These are phyloP conservation scores for Colletotrichum sublineola DNA, from an alignment of 2,329 filamentous ascomycete genomes.

Conservation along the genomic window DNA sequence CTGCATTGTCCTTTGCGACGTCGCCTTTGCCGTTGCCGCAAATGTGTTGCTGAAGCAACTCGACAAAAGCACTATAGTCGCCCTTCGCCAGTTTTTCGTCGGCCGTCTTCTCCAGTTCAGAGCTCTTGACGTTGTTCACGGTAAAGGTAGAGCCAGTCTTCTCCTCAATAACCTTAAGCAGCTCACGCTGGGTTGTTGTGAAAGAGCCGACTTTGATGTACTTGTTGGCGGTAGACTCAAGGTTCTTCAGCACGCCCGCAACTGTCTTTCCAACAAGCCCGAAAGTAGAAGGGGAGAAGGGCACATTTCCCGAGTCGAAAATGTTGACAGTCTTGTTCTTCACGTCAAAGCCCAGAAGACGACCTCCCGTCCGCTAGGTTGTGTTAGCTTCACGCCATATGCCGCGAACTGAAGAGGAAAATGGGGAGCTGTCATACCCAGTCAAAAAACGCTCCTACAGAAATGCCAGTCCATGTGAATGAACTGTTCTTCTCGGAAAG, in stretches of 20 bases:
- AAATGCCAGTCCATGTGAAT: conserved; percentile 72
- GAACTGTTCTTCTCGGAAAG: conserved; percentile 40
- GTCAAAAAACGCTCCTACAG: conserved; percentile 73
- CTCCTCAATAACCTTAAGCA: conserved; percentile 67
- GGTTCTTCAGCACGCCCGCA: conserved; percentile 61
- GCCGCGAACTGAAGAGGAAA: too few species aligned
- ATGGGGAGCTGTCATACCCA: conserved; percentile 56
- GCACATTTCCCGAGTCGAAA: conserved; percentile 68
- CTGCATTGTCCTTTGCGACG: conserved; percentile 35
- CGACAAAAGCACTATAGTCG: conserved; percentile 47
- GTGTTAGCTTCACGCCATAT: not conserved
- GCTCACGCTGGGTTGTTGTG: conserved; percentile 68
- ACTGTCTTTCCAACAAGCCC: conserved; percentile 65
- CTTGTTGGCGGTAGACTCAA: conserved; percentile 67
- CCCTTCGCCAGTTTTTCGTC: conserved; percentile 57
- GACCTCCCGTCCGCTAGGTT: conserved; percentile 58
- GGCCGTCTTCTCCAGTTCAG: conserved; percentile 54
- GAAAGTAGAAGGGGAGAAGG: conserved; percentile 65
- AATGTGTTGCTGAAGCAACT: conserved; percentile 32
- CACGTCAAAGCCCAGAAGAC: conserved; percentile 66
- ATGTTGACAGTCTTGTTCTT: conserved; percentile 64
- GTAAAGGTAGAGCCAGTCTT: conserved; percentile 65
- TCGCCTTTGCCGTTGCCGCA: conserved; percentile 35
- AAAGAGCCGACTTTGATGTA: conserved; percentile 71
- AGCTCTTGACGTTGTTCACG: conserved; percentile 54